Base-by-base conservation (phyloP, 495 filamentous ascomycete genomes). In the Lasiosphaeriaceae sp. region DNA sequence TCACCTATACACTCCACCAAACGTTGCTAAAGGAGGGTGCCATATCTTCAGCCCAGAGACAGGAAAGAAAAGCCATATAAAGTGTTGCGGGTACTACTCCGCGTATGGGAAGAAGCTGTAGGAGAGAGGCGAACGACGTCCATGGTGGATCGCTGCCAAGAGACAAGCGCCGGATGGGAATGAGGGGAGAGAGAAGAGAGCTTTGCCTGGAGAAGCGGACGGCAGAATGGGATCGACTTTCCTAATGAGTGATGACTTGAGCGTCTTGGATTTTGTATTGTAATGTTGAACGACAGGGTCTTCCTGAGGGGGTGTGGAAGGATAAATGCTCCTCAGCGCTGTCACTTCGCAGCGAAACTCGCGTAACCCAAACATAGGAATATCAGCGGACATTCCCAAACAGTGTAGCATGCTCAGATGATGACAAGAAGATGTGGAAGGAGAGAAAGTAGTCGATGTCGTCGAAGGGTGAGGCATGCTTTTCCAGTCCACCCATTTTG, bases 1-100 rank as follows among this genome's bases (percentile, higher is more conserved):
- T 45, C 92, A 97, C 74, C 70, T 96, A 45, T 96, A 96, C 66
- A 95, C 91, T 1, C 92, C 92, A 44, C 92, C 92, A 6, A 93
- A 95, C 63, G 90, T 91, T 3, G 87, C 88, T 14, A 83, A 74
- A 39, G 75, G 84, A 55, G 90, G 90, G 2, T 92, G 87, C 65
- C 76, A 85, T 56, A 80, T 89, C 62, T 96, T 87, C 70, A 80
- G 90, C 64, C 77, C 79, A 37, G 71, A 77, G 50, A 94, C 90
- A 2, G 89, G 91, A 11, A 83, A 86, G 71, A 82, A 84, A 53
- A 84, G 70, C 55, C 88, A 90, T 64, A 78, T 90, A 41, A 76
- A 81, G 54, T 84, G 85, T 68, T 84, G 81, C 65, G 79, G 84
- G 52, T 85, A 81, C 72, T 85, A 81, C 62, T 80, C 77, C 20